Percentiles rank a stretch among this genome's conserved stretches.
phyloP scores from a whole-genome alignment of 371 early-diverging fungal species.

The Rhizopus sp. region DNA sequence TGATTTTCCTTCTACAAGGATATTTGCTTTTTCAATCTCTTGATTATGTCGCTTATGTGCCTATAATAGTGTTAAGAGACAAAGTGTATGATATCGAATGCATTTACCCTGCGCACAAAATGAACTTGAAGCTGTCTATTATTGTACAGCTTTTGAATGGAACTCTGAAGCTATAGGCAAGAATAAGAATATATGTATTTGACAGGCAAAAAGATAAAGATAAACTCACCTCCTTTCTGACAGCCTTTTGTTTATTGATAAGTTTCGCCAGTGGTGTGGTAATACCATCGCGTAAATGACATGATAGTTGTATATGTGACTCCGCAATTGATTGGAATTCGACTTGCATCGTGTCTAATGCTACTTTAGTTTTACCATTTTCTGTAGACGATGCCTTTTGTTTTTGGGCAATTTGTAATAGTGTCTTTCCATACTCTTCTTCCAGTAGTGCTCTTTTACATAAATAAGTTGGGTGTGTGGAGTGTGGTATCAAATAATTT shows the following conservation, averaged over 20 bases:
- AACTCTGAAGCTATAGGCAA: constrained; percentile 16
- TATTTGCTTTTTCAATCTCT: constrained; percentile 30
- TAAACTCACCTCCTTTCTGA: constrained; percentile 22
- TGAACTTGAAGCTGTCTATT: constrained; percentile 22
- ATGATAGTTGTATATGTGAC: constrained; percentile 23
- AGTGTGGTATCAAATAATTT: background rate
- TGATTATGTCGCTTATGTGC: constrained; percentile 26
- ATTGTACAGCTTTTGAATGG: constrained; percentile 24
- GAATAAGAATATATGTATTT: too few relatives aligned
- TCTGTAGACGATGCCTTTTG: constrained; percentile 24
- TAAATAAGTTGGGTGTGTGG: background rate
- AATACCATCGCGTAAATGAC: constrained; percentile 11
- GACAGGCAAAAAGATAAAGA: background rate
- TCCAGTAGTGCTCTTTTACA: constrained; percentile 21
- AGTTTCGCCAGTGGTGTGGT: constrained; percentile 12
- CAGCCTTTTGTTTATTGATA: constrained; percentile 18
- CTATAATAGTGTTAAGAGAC: background rate
- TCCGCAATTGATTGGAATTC: constrained; percentile 22
- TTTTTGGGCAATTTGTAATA: constrained; percentile 23
- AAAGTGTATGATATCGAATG: background rate
- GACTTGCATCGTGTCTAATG: constrained; percentile 18
- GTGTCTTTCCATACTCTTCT: constrained; percentile 30
- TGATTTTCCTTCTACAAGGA: constrained; percentile 19
- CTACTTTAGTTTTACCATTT: constrained; percentile 19
- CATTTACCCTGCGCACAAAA: constrained; percentile 20